Percentiles rank a stretch among this genome's conserved stretches.
phyloP scores from a whole-genome alignment of 148 eudicot species.

The Cornus suecica region DNA sequence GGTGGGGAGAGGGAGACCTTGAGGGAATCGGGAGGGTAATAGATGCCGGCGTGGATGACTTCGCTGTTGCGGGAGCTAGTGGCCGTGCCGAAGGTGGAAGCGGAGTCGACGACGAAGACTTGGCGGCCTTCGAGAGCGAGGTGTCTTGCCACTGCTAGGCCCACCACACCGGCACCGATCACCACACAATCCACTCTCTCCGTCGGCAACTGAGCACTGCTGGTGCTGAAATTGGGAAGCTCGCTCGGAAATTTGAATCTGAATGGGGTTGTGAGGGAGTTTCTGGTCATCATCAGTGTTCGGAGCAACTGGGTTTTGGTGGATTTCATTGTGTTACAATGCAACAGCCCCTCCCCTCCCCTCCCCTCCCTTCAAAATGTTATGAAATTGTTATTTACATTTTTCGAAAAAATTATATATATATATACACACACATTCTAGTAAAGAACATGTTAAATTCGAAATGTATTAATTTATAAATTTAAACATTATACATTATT shows the following conservation, averaged over 20 bases:
- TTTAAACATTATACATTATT: no score
- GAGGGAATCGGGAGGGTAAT: slow-evolving; percentile 71
- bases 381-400: no score
- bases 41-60: slow-evolving; percentile 92
- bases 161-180: slow-evolving; percentile 87
- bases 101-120: slow-evolving; percentile 71
- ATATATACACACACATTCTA: no score
- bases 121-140: slow-evolving; percentile 53
- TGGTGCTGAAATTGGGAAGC: not conserved
- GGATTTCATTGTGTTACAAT: not conserved
- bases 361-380: no score
- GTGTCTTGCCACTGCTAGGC: slow-evolving; percentile 80
- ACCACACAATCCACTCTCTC: slow-evolving; percentile 84
- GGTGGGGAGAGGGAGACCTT: slow-evolving; percentile 47
- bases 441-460: no score
- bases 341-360: no score
- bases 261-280: not conserved
- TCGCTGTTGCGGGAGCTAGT: slow-evolving; percentile 93
- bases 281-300: not conserved
- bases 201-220: slow-evolving; percentile 21
- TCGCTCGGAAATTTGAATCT: not conserved
- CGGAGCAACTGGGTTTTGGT: not conserved
- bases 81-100: slow-evolving; percentile 69
- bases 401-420: no score
- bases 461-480: no score